These are phyloP conservation scores for Cavenderia fasciculata DNA, from an alignment of 78 protist species.

Conservation along the genomic window DNA sequence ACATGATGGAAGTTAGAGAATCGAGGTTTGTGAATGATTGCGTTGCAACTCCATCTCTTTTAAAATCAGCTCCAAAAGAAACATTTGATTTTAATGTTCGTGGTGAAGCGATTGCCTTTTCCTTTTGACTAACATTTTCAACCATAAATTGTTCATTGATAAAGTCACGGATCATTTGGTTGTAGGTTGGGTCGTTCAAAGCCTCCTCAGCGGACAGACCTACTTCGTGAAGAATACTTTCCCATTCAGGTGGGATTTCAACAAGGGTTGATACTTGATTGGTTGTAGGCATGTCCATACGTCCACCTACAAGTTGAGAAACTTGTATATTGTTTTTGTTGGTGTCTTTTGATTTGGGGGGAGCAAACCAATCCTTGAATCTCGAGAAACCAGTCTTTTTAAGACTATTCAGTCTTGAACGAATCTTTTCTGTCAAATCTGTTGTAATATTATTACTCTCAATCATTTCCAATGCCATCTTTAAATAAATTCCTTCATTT, in stretches of 20 bases:
- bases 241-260: constrained; percentile 53
- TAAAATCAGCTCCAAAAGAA: too few species aligned
- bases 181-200: too few species aligned
- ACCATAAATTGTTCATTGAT: background rate
- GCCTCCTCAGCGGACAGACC: too few species aligned
- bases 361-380: background rate
- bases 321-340: background rate
- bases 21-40: too few species aligned
- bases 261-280: background rate
- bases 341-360: background rate
- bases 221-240: constrained; percentile 26
- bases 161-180: background rate
- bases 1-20: background rate
- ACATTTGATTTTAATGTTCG: too few species aligned
- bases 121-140: background rate
- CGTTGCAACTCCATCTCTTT: too few species aligned
- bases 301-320: constrained; percentile 6
- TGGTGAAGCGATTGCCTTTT: too few species aligned
- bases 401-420: background rate
- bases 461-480: constrained; percentile 10
- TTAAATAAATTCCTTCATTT: constrained; percentile 1
- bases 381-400: constrained; percentile 21
- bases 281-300: constrained; percentile 1
- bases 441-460: constrained; percentile 29
- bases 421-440: constrained; percentile 11